These are phyloP conservation scores for Saitozyma sp. DNA, from an alignment of 768 basidiomycete species.

Conservation along the genomic window DNA sequence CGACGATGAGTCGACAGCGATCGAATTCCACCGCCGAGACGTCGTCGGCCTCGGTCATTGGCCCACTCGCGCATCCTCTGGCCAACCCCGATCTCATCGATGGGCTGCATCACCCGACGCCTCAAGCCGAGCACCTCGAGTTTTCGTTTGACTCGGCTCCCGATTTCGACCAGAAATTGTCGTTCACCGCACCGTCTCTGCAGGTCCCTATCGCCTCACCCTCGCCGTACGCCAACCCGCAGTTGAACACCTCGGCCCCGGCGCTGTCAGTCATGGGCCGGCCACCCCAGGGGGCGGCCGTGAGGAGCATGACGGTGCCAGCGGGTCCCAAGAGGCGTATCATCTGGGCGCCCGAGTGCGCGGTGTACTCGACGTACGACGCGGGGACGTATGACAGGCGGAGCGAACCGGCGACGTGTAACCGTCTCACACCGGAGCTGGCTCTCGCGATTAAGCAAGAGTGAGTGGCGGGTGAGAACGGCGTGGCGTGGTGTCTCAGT, in stretches of 20 bases:
- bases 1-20: slow-evolving; percentile 49
- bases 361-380: slow-evolving; percentile 96
- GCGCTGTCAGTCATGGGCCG: slow-evolving; percentile 62
- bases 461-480: slow-evolving; percentile 23
- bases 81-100: slow-evolving; percentile 41
- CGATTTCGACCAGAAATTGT: neutral
- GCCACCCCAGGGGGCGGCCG: slow-evolving; percentile 28
- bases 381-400: slow-evolving; percentile 86
- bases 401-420: slow-evolving; percentile 96
- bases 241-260: slow-evolving; percentile 83
- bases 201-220: slow-evolving; percentile 2
- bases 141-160: slow-evolving; percentile 54
- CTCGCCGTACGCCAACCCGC: slow-evolving; percentile 72
- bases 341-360: slow-evolving; percentile 86
- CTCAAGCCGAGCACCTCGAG: slow-evolving; percentile 22
- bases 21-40: slow-evolving; percentile 74
- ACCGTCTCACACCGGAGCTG: slow-evolving; percentile 86
- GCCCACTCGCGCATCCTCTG: no score
- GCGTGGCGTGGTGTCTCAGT: neutral
- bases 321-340: slow-evolving; percentile 61
- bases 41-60: slow-evolving; percentile 57
- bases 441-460: slow-evolving; percentile 86
- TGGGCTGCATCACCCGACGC: slow-evolving; percentile 39
- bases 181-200: neutral
- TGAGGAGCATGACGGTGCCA: slow-evolving; percentile 67